These are phyloP conservation scores for Apiospora sp. DNA, from an alignment of 2,329 filamentous ascomycete species.

Conservation along the genomic window DNA sequence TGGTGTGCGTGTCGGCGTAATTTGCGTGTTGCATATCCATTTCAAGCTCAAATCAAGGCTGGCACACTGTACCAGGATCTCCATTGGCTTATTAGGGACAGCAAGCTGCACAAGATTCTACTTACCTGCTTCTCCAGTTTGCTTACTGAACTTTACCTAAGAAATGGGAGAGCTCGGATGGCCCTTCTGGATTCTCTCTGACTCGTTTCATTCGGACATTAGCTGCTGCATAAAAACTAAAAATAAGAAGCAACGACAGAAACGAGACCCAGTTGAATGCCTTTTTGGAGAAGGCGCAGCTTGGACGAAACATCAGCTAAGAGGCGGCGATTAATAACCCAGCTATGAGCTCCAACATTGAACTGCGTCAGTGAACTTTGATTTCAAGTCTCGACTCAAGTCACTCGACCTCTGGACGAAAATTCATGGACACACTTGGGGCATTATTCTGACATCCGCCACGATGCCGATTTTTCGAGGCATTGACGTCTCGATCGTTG, in stretches of 20 bases:
- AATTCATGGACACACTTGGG: constrained; percentile 2
- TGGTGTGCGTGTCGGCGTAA: background rate
- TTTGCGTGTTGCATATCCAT: background rate
- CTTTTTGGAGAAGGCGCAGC: constrained; percentile 15
- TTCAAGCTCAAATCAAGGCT: background rate
- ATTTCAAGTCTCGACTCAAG: background rate
- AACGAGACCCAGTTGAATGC: constrained; percentile 10
- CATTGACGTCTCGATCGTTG: constrained; percentile 54
- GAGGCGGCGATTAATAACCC: background rate
- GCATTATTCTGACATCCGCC: background rate
- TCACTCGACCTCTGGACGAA: background rate
- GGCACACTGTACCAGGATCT: background rate
- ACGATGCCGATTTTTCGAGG: constrained; percentile 60
- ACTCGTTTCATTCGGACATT: constrained; percentile 9
- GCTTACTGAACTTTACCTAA: background rate
- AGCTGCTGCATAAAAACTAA: constrained; percentile 12
- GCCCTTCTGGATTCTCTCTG: constrained; percentile 9
- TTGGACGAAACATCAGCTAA: constrained; percentile 14
- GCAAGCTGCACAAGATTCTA: background rate
- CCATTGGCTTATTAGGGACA: background rate
- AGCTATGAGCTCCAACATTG: background rate
- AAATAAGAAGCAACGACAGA: constrained; percentile 20
- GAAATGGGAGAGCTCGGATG: background rate
- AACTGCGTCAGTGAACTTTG: background rate
- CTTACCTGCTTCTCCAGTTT: background rate